Evolutionary conservation across 2,329 filamentous ascomycete genomes (phyloP).

Genomic region (Clonostachys solani): DNA sequence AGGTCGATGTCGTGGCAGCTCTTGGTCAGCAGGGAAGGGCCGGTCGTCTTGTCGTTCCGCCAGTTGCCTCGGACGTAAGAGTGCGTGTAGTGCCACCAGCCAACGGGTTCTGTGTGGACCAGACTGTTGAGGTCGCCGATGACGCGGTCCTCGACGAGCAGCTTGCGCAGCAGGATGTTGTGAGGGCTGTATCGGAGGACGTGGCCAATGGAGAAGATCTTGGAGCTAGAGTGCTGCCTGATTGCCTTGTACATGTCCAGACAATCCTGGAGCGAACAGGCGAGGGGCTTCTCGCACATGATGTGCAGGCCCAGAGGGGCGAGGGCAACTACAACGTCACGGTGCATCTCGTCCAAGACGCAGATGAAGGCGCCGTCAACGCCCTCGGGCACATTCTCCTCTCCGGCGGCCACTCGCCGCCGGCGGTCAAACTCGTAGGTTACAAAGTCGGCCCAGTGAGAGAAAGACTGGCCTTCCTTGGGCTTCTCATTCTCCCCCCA

Average conservation of each 20-base stretch:
- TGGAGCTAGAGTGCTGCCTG: conserved; percentile 19
- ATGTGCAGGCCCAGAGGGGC: conserved; percentile 72
- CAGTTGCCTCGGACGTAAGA: conserved; percentile 93
- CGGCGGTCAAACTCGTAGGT: conserved; percentile 64
- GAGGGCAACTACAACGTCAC: conserved; percentile 71
- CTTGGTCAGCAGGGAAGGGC: conserved; percentile 83
- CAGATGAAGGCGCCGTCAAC: conserved; percentile 60
- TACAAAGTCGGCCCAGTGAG: conserved; percentile 73
- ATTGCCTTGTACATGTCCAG: conserved; percentile 66
- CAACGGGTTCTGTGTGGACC: conserved; percentile 90
- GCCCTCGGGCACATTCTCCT: conserved; percentile 40
- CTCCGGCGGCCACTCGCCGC: conserved; percentile 41
- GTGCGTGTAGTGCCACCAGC: conserved; percentile 94
- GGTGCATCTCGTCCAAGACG: conserved; percentile 86
- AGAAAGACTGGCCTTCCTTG: conserved; percentile 63
- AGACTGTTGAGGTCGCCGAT: conserved; percentile 84
- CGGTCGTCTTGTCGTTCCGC: conserved; percentile 75
- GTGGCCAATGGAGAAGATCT: conserved; percentile 86
- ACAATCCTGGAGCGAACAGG: conserved; percentile 74
- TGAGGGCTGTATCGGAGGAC: conserved; percentile 91
- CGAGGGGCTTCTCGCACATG: conserved; percentile 93
- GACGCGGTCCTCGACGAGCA: conserved; percentile 69
- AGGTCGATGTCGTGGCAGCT: conserved; percentile 96
- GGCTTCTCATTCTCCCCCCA: conserved; percentile 52
- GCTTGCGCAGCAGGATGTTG: conserved; percentile 76